These are phyloP conservation scores for Castanea crenata DNA, from an alignment of 306 rosid species.

Conservation along the genomic window DNA sequence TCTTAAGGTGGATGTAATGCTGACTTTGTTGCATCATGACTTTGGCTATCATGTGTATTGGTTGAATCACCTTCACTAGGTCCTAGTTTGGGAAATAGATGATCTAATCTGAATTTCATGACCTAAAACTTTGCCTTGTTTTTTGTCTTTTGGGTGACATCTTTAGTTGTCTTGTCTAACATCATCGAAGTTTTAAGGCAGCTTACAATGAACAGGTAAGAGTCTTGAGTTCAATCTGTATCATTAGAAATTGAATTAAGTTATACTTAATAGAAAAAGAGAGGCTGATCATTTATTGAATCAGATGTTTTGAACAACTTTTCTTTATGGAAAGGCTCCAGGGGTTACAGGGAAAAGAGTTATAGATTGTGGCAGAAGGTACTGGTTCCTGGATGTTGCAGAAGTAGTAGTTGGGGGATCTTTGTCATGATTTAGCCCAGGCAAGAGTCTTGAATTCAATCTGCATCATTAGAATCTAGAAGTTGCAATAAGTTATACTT, in stretches of 20 bases:
- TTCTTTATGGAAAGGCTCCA: background rate
- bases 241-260: background rate
- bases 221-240: background rate
- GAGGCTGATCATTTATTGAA: background rate
- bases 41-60: background rate
- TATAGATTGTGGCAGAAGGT: background rate
- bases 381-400: background rate
- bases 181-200: background rate
- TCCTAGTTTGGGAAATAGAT: background rate
- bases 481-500: no score
- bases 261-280: background rate
- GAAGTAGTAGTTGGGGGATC: background rate
- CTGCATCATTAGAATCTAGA: background rate
- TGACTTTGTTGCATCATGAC: background rate
- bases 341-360: background rate
- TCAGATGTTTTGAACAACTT: background rate
- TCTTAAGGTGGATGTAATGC: background rate
- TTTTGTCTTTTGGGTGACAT: no score
- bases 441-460: background rate
- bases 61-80: background rate
- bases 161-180: background rate
- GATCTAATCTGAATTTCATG: background rate
- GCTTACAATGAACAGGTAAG: background rate
- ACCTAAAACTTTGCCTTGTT: background rate
- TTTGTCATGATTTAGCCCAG: background rate